Evolutionary conservation across 768 basidiomycete genomes (phyloP).

Genomic region (Leccinum uliginosum): DNA sequence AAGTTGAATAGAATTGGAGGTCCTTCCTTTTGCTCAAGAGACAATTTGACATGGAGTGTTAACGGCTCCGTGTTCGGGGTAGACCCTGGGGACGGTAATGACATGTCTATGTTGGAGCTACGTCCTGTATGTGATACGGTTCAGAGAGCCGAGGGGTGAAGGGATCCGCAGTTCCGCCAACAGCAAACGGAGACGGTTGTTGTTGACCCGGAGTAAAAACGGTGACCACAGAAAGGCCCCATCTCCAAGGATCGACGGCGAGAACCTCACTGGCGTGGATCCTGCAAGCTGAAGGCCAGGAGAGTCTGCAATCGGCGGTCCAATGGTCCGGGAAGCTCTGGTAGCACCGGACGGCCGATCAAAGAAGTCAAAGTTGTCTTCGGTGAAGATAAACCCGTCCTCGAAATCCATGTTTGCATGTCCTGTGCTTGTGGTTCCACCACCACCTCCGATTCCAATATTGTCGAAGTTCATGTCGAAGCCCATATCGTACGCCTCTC

Average conservation of each 20-base stretch:
- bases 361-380: slow-evolving; percentile 89
- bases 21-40: slow-evolving; percentile 22
- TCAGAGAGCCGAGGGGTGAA: slow-evolving; percentile 22
- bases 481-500: slow-evolving; percentile 40
- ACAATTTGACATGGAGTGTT: slow-evolving; percentile 52
- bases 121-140: slow-evolving; percentile 21
- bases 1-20: slow-evolving; percentile 21
- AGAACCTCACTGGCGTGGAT: slow-evolving; percentile 31
- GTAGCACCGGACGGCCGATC: slow-evolving; percentile 47
- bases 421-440: slow-evolving; percentile 19
- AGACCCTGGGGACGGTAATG: slow-evolving; percentile 48
- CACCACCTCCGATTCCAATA: slow-evolving; percentile 28
- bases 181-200: slow-evolving; percentile 27
- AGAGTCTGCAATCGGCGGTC: slow-evolving; percentile 14
- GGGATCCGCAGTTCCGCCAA: slow-evolving; percentile 18
- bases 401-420: slow-evolving; percentile 47
- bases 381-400: slow-evolving; percentile 58
- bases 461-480: slow-evolving; percentile 44
- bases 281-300: slow-evolving; percentile 31
- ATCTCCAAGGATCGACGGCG: slow-evolving; percentile 32
- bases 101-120: slow-evolving; percentile 37
- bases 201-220: slow-evolving; percentile 27
- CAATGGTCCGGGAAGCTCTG: slow-evolving; percentile 18
- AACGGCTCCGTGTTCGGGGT: slow-evolving; percentile 48
- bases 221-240: slow-evolving; percentile 18